phyloP scores from a whole-genome alignment of 352 stramenopile genomes.

The Globisporangium middletonii region DNA sequence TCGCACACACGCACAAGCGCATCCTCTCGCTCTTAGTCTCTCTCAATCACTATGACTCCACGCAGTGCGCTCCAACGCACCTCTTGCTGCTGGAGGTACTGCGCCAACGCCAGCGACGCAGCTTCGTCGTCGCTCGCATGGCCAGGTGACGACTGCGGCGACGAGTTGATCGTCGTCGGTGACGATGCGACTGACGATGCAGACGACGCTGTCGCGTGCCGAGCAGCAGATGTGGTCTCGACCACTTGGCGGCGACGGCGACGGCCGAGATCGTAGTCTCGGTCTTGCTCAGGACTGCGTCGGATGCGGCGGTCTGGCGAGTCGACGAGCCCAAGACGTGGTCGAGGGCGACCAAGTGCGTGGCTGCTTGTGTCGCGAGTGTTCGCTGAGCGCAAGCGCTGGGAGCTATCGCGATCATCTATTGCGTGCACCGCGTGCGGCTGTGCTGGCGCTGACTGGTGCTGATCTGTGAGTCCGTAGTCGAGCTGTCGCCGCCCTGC shows the following conservation, averaged over 20 bases:
- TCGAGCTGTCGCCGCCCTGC: constrained; percentile 28
- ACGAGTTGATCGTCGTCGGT: constrained; percentile 14
- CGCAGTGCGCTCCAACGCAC: constrained; percentile 12
- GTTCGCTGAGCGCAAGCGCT: not conserved
- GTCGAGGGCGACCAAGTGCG: constrained; percentile 4
- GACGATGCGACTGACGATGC: constrained; percentile 19
- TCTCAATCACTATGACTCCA: not conserved
- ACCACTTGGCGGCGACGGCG: not conserved
- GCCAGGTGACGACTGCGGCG: constrained; percentile 9
- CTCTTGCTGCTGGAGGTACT: constrained; percentile 71
- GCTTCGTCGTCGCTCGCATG: constrained; percentile 47
- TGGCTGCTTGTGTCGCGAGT: not conserved
- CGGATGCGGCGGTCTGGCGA: constrained; percentile 12
- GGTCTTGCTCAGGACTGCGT: constrained; percentile 10
- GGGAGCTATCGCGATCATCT: not conserved
- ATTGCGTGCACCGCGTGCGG: not conserved
- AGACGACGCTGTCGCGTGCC: not conserved
- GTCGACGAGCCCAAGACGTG: constrained; percentile 8
- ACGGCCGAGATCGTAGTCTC: constrained; percentile 9
- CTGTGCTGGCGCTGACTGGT: not conserved
- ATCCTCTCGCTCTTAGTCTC: not conserved
- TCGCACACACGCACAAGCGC: not conserved
- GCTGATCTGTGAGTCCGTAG: constrained; percentile 19
- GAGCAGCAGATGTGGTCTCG: not conserved
- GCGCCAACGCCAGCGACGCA: constrained; percentile 56